Base-by-base conservation (phyloP, 768 basidiomycete genomes). In the Boletus huronensis region DNA sequence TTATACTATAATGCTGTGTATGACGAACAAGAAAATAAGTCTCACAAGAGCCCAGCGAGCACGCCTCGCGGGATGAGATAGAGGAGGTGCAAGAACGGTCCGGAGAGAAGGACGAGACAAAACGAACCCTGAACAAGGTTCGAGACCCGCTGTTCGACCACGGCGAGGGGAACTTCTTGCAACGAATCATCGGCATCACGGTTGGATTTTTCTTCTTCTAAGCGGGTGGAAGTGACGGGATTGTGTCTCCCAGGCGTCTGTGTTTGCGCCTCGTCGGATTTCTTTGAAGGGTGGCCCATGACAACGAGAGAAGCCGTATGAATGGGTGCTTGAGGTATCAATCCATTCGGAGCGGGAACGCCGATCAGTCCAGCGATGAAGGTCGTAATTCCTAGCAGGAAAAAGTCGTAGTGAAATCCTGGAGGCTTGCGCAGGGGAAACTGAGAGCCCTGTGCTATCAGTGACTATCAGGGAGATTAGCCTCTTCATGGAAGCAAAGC, bases 91-190 rank as follows among this genome's bases (percentile, higher is more conserved):
- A 97, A 69, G 67, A 97, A 89, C 0, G 93, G 94, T 0, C 84
- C 82, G 0, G 84, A 85, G 57, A 97, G 82, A 21, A 94, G 77
- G 17, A 93, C 83, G 7, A 97, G 79, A 64, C 83, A 90, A 32
- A 92, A 70, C 13, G 82, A 70, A 21, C 95, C 92, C 69, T 97
- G 90, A 0, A 84, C 87, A 19, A 97, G 78, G 66, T 97, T 95
- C 8, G 92, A 95, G 11, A 92, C 83, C n/a, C 94, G 80, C 71
- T 97, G 94, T 67, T 98, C 94, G 5, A 97, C 89, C 1, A 97
- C 89, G 0, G 81, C 81, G 8, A 90, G 59, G 2, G 88, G 85
- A 0, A 83, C 76, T 63, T 87, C 84, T 41, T 63, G 71, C 31
- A 6, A 36, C 1, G 60, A 19, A 53, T 28, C n/a, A n/a, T n/a